Percentiles rank a stretch among this genome's conserved stretches.
These are phyloP conservation scores for Tulasnella sp. DNA, from an alignment of 768 basidiomycete species.

Conservation along the genomic window DNA sequence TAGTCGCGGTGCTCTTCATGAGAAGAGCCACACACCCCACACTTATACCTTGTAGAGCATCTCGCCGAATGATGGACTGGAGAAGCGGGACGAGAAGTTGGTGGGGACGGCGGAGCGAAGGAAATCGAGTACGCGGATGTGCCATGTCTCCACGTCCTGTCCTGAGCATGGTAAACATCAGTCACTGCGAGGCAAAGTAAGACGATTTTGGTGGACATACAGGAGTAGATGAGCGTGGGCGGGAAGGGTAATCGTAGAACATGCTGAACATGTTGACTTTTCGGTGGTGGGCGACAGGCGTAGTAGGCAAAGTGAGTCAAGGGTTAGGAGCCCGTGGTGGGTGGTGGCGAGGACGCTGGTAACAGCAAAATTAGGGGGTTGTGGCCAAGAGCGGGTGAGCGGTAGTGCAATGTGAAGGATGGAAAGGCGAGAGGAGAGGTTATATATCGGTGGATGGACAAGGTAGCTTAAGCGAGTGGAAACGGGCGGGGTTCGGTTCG, in stretches of 20 bases:
- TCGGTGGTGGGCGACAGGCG: not conserved
- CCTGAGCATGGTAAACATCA: not conserved
- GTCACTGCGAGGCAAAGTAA: not conserved
- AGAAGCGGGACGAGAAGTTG: constrained; percentile 12
- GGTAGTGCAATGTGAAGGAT: not conserved
- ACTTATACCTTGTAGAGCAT: constrained; percentile 24
- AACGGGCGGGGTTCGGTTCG: not conserved
- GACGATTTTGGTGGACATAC: not conserved
- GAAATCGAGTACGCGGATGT: constrained; percentile 3
- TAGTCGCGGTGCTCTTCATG: constrained; percentile 19
- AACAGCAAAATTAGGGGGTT: not conserved
- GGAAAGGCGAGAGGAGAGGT: not conserved
- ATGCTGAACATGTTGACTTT: not conserved
- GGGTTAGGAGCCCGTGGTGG: not conserved
- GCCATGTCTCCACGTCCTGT: not conserved
- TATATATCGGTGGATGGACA: not conserved
- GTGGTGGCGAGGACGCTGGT: not conserved
- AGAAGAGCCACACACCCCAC: constrained; percentile 21
- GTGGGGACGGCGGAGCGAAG: constrained; percentile 15
- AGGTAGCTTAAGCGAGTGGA: not conserved
- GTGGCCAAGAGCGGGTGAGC: not conserved
- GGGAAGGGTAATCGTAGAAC: constrained; percentile 5
- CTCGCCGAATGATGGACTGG: constrained; percentile 1
- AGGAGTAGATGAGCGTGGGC: not conserved
- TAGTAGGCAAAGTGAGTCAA: not conserved